Evolutionary conservation across 2,329 filamentous ascomycete species (phyloP).

Genomic region (Bipolaris victoriae): DNA sequence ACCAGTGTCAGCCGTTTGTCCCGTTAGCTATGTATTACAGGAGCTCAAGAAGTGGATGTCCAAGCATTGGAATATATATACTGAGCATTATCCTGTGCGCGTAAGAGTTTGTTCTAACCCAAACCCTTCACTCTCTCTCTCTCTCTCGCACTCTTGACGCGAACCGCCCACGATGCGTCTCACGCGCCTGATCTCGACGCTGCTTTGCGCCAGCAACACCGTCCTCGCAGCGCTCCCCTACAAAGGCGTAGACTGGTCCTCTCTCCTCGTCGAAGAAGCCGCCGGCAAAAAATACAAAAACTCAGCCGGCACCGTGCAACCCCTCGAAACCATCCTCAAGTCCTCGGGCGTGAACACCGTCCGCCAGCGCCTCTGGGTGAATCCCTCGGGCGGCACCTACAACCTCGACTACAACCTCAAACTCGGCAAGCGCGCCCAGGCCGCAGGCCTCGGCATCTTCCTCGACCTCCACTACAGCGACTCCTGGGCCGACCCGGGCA

Average conservation of each 20-base stretch:
- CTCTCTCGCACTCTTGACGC: neutral
- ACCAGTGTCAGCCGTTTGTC: neutral
- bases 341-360: slow-evolving; percentile 71
- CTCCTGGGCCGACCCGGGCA: slow-evolving; percentile 71
- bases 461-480: slow-evolving; percentile 72
- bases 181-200: slow-evolving; percentile 19
- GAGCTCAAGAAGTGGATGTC: neutral
- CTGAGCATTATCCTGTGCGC: neutral
- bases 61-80: neutral
- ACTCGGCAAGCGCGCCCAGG: slow-evolving; percentile 69
- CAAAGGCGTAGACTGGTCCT: slow-evolving; percentile 74
- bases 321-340: slow-evolving; percentile 68
- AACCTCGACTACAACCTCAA: slow-evolving; percentile 72
- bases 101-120: neutral
- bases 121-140: neutral
- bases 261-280: slow-evolving; percentile 66
- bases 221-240: slow-evolving; percentile 61
- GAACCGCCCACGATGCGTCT: slow-evolving; percentile 34
- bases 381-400: slow-evolving; percentile 65
- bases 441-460: slow-evolving; percentile 65
- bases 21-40: slow-evolving; percentile 2
- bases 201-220: slow-evolving; percentile 30
- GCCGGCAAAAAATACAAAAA: slow-evolving; percentile 67
- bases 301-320: slow-evolving; percentile 57
- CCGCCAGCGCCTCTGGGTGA: slow-evolving; percentile 75